phyloP scores from a whole-genome alignment of 805 yeast genomes.

The Isabelozyma heimii region DNA sequence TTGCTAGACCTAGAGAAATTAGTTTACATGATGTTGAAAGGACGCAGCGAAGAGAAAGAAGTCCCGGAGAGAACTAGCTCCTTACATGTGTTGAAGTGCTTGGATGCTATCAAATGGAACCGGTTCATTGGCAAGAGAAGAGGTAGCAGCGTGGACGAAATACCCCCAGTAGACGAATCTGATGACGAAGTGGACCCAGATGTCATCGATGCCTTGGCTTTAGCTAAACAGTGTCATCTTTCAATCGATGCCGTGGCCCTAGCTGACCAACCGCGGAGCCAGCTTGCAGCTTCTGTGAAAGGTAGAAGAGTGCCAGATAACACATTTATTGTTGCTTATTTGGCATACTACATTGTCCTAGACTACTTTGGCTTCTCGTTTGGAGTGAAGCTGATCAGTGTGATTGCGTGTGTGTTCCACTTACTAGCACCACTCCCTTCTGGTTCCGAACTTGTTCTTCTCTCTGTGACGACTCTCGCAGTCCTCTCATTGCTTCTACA shows the following conservation, averaged over 20 bases:
- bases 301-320: no score
- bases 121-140: constrained; percentile 2
- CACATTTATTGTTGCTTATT: no score
- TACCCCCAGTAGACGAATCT: neutral
- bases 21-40: constrained; percentile 31
- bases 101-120: constrained; percentile 20
- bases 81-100: constrained; percentile 14
- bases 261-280: neutral
- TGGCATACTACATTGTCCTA: no score
- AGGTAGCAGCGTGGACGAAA: neutral
- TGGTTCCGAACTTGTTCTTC: no score
- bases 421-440: no score
- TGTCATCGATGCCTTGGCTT: neutral
- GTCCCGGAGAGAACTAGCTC: constrained; percentile 6
- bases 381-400: no score
- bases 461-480: no score
- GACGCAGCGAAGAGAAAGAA: constrained; percentile 8
- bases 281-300: no score
- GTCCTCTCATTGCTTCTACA: no score
- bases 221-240: neutral
- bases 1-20: constrained; percentile 15
- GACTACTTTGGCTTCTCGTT: no score
- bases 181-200: neutral
- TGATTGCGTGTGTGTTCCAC: no score
- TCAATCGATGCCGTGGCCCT: neutral